These are phyloP conservation scores for Leucocoprinus leucothites DNA, from an alignment of 768 basidiomycete genomes.

Conservation along the genomic window DNA sequence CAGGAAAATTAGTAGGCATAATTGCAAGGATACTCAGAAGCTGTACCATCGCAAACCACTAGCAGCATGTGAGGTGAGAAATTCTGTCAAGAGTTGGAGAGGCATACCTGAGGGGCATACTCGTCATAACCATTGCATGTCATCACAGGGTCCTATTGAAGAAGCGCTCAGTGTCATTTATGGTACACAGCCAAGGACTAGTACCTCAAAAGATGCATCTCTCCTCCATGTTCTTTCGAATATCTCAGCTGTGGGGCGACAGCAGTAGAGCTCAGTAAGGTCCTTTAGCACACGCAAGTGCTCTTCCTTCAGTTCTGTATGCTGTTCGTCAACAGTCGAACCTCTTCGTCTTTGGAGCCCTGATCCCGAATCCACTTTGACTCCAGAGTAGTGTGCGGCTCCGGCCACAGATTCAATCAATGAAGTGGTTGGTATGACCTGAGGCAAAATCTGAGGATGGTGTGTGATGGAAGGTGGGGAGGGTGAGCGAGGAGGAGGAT, in stretches of 20 bases:
- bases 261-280: conserved; percentile 54
- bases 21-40: neutral
- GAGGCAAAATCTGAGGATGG: conserved; percentile 40
- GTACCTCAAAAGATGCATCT: conserved; percentile 57
- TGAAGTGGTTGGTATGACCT: conserved; percentile 44
- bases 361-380: conserved; percentile 34
- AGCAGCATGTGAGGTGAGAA: neutral
- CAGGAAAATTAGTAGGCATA: too few relatives aligned
- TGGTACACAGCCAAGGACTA: neutral
- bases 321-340: conserved; percentile 29
- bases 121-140: conserved; percentile 48
- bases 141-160: conserved; percentile 49
- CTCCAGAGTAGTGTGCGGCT: conserved; percentile 62
- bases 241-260: conserved; percentile 49
- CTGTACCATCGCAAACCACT: conserved; percentile 16
- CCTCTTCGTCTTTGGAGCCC: conserved; percentile 33
- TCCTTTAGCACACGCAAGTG: conserved; percentile 55
- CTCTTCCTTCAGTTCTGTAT: conserved; percentile 34
- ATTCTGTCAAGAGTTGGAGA: neutral
- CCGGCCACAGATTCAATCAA: conserved; percentile 57
- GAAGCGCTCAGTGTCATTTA: too few relatives aligned
- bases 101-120: conserved; percentile 51
- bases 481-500: conserved; percentile 25
- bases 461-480: conserved; percentile 43
- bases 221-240: conserved; percentile 49